phyloP scores from a whole-genome alignment of 169 alveolate genomes.

The Plasmodium gaboni region DNA sequence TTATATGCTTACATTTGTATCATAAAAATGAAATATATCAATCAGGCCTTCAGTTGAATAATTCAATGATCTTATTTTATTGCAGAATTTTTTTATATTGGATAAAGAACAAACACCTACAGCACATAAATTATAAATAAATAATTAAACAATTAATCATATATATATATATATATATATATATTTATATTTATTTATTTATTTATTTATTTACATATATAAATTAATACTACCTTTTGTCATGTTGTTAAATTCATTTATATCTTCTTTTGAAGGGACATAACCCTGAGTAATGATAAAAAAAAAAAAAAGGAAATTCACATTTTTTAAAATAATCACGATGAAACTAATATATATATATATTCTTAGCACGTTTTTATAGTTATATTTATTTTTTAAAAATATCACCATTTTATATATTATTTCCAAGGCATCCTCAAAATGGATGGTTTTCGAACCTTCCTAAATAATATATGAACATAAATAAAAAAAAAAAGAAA shows the following conservation, averaged over 20 bases:
- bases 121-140: not conserved
- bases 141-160: too few species aligned
- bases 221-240: conserved; percentile 26
- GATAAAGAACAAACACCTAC: conserved; percentile 56
- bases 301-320: conserved; percentile 2
- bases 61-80: conserved; percentile 9
- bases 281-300: conserved; percentile 48
- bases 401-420: conserved; percentile 45
- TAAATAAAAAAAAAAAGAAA: too few species aligned
- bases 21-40: conserved; percentile 43
- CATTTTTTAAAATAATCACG: not conserved
- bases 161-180: too few species aligned
- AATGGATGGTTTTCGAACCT: conserved; percentile 41
- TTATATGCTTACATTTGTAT: conserved; percentile 20
- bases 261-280: conserved; percentile 67
- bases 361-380: too few species aligned
- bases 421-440: conserved; percentile 26
- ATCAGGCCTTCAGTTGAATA: conserved; percentile 28
- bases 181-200: too few species aligned
- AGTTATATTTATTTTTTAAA: not conserved
- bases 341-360: not conserved
- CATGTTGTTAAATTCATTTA: conserved; percentile 26
- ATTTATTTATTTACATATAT: too few species aligned
- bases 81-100: conserved; percentile 55
- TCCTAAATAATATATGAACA: conserved; percentile 8